phyloP scores from a whole-genome alignment of 306 rosid genomes.

The Acacia confusa region DNA sequence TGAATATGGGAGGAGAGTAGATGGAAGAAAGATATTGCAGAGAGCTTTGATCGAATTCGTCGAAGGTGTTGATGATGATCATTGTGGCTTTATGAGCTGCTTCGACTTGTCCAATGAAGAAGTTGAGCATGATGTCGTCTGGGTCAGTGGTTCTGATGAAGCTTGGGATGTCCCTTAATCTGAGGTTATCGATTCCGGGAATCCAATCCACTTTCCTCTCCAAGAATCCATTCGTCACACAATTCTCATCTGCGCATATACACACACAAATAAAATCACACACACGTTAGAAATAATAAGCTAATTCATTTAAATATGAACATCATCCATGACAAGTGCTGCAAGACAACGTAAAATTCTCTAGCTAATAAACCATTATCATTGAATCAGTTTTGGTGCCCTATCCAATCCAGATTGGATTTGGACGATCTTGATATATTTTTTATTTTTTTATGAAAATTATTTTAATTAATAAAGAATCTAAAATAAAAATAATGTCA shows the following conservation, averaged over 20 bases:
- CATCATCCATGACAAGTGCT: too few species aligned
- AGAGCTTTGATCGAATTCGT: constrained; percentile 8
- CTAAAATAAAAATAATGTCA: too few species aligned
- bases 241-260: not conserved
- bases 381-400: too few species aligned
- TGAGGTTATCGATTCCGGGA: constrained; percentile 17
- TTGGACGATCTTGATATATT: too few species aligned
- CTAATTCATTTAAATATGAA: too few species aligned
- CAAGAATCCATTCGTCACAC: not conserved
- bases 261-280: too few species aligned
- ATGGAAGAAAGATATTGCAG: not conserved
- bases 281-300: not conserved
- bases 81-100: not conserved
- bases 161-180: constrained; percentile 28
- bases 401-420: too few species aligned
- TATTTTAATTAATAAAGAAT: too few species aligned
- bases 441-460: too few species aligned
- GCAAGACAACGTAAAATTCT: too few species aligned
- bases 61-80: constrained; percentile 33
- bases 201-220: constrained; percentile 31
- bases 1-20: not conserved
- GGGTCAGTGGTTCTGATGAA: constrained; percentile 25
- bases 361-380: too few species aligned
- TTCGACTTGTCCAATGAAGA: not conserved
- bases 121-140: constrained; percentile 21